These are phyloP conservation scores for Boletus insuetus DNA, from an alignment of 768 basidiomycete species.

Conservation along the genomic window DNA sequence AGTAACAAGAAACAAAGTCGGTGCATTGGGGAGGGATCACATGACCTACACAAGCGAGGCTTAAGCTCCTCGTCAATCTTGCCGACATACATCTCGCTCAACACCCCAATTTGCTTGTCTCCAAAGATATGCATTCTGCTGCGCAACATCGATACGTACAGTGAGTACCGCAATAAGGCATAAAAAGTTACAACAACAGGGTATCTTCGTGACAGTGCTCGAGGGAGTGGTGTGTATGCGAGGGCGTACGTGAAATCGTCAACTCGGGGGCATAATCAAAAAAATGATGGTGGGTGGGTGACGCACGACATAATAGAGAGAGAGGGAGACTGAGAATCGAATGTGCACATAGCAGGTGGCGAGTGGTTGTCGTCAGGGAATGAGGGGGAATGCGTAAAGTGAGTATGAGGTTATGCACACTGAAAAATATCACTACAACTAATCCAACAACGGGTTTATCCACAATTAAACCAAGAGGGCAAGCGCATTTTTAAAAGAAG, in stretches of 20 bases:
- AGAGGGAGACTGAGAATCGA: neutral
- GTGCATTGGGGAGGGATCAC: neutral
- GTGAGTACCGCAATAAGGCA: conserved; percentile 24
- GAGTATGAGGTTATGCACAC: conserved; percentile 31
- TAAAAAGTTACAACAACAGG: conserved; percentile 33
- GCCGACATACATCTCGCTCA: too few species aligned
- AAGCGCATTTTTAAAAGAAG: conserved; percentile 15
- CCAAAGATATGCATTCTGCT: conserved; percentile 36
- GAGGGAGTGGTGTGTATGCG: conserved; percentile 6
- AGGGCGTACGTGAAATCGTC: conserved; percentile 33
- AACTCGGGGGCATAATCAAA: conserved; percentile 27
- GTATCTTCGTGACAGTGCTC: conserved; percentile 35
- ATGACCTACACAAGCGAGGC: conserved; percentile 5
- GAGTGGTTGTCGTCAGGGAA: conserved; percentile 9
- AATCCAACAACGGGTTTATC: conserved; percentile 37
- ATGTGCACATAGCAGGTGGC: conserved; percentile 2
- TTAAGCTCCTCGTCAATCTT: too few species aligned
- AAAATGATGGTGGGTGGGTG: conserved; percentile 14
- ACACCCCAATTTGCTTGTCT: conserved; percentile 12
- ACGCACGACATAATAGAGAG: conserved; percentile 15
- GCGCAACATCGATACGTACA: conserved; percentile 32
- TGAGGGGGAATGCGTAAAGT: conserved; percentile 17
- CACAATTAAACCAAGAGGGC: conserved; percentile 33
- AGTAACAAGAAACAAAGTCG: too few species aligned
- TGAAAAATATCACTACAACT: conserved; percentile 33